Base-by-base conservation (phyloP, 306 rosid species). In the Quercus agrifolia region DNA sequence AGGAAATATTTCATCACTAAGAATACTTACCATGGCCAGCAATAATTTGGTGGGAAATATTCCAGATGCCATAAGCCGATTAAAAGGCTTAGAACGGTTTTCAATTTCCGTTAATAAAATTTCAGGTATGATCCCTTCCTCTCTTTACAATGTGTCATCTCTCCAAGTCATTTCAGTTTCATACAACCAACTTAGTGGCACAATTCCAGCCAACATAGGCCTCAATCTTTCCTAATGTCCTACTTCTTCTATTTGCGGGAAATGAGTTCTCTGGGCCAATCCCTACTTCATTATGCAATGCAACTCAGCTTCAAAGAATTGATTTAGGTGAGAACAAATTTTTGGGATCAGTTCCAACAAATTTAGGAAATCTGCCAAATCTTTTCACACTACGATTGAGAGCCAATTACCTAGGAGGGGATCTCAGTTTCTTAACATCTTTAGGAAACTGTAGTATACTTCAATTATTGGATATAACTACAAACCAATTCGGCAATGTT, bases 1-100 rank as follows among this genome's bases (percentile, higher is more conserved):
- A 12, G 80, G 87, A 25, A 86, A 86, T 21, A 79, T 88, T 75
- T 77, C 92, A 62, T 79, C 79, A 14, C 76, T 86, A 17, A 17
- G 13, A 10, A 0, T 0, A 7, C 27, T 88, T 15, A 0, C 0
- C 2, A 1, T 76, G 5, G 25, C 5, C 4, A 15, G 21, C 74
- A 85, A 87, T n/a, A 46, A 72, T 27, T 63, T 85, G 6, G 80
- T 28, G 15, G 86, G 90, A 0, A 73, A n/a, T 6, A 35, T 89
- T 69, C 92, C 87, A 8, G 56, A 49, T 25, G 82, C 81, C 19
- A 31, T 89, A 11, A 77, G 89, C 3, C 51, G 0, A 0, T 46
- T 71, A 77, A 46, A 49, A 35, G 74, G 73, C 0, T 0, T 5
- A 84, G 84, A n/a, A 23, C 28, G 76, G 17, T 2, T 85, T 3